A percentile compares a stretch with the other conserved stretches of the same genome.
These are phyloP conservation scores for Nemania abortiva DNA, from an alignment of 2,329 filamentous ascomycete species.

Conservation along the genomic window DNA sequence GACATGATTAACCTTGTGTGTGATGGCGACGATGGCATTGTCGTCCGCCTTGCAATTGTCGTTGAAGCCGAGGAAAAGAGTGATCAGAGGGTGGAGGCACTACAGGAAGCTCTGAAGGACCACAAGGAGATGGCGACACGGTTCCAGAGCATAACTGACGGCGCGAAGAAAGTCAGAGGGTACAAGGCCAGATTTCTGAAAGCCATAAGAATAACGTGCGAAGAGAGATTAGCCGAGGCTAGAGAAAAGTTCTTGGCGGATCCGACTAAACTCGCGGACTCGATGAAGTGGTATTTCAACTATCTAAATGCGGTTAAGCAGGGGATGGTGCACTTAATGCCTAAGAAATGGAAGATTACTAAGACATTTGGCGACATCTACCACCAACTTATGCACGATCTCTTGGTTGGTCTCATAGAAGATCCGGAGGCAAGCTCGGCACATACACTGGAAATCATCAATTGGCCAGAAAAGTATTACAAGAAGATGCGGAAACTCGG, in stretches of 20 bases:
- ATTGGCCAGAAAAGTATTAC: slow-evolving; percentile 97
- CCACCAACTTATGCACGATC: slow-evolving; percentile 95
- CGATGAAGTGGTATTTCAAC: slow-evolving; percentile 96
- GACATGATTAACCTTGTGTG: slow-evolving; percentile 91
- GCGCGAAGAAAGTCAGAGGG: slow-evolving; percentile 89
- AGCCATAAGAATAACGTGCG: slow-evolving; percentile 79
- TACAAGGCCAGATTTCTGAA: slow-evolving; percentile 97
- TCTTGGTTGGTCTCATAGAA: slow-evolving; percentile 84
- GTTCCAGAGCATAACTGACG: slow-evolving; percentile 95
- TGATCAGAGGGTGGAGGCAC: slow-evolving; percentile 87
- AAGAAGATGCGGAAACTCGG: slow-evolving; percentile 94
- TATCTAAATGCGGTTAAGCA: slow-evolving; percentile 94
- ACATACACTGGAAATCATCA: slow-evolving; percentile 90
- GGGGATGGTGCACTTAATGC: slow-evolving; percentile 91
- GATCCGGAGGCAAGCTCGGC: slow-evolving; percentile 86
- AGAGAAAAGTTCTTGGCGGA: slow-evolving; percentile 84
- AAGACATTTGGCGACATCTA: slow-evolving; percentile 92
- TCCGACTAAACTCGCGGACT: slow-evolving; percentile 85
- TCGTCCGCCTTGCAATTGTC: slow-evolving; percentile 90
- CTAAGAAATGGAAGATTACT: slow-evolving; percentile 96
- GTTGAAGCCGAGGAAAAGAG: slow-evolving; percentile 98
- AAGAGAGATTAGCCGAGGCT: slow-evolving; percentile 78
- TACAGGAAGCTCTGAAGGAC: slow-evolving; percentile 94
- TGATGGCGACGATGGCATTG: slow-evolving; percentile 86
- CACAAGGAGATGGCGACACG: slow-evolving; percentile 93